Base-by-base conservation (phyloP, 306 rosid species). In the Astragalus glycyphyllos region DNA sequence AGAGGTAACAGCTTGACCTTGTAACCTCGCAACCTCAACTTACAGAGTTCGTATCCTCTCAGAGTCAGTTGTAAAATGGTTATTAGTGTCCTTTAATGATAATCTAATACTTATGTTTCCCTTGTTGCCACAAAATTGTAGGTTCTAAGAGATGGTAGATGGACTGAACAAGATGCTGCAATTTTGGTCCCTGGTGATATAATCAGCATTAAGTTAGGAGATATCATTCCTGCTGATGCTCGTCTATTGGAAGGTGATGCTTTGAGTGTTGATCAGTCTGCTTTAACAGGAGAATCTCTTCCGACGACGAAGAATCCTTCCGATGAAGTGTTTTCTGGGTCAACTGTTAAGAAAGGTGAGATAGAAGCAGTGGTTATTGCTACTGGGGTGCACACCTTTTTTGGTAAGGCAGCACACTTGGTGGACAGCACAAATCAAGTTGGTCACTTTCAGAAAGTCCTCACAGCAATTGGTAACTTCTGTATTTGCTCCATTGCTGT, bases 171-270 rank as follows among this genome's bases (percentile, higher is more conserved):
- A 85, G 99, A 95, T 71, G 99, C 99, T 71, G 76, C 97, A 3
- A 95, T 95, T 69, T 85, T 95, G 75, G 99, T 95, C 58, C 99
- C 99, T 0, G 99, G 99, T 62, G 97, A 95, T 78, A 91, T 95
- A 77, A 80, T 95, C 80, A 95, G 97, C 86, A 95, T 95, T 49
- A 95, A 95, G 67, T 68, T 95, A 67, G 99, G 99, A 71, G 99
- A 95, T 48, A 95, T 95, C 67, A 78, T 95, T 65, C 99, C 99
- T 54, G 99, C 99, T 12, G 99, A 95, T 83, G 99, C 99, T 11
- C 99, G 99, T 68, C 99, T 95, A 72, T 97, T 95, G 6, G 96
- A 95, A 82, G 99, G 99, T n/a, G 99, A 95, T 80, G 86, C 97
- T 66, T 76, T 95, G 70, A 95, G 95, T 72, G 90, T 95, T 79